Evolutionary conservation across 2,329 filamentous ascomycete species (phyloP).

Genomic region (Sporothrix protearum): DNA sequence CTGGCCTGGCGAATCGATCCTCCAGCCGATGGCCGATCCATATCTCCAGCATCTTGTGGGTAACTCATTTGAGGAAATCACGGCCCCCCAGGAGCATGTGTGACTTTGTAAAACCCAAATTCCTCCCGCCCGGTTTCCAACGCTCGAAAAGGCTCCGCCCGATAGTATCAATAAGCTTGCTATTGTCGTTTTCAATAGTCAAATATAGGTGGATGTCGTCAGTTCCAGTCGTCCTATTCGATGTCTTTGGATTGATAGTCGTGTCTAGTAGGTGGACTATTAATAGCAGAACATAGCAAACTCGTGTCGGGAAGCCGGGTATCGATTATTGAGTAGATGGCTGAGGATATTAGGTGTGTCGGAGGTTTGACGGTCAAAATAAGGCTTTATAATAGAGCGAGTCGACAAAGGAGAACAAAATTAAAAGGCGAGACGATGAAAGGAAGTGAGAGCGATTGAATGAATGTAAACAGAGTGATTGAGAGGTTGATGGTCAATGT

Average conservation of each 20-base stretch:
- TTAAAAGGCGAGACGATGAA: neutral
- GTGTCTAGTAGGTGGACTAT: neutral
- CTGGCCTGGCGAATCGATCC: slow-evolving; percentile 54
- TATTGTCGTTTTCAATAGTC: neutral
- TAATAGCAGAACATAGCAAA: neutral
- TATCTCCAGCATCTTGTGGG: slow-evolving; percentile 52
- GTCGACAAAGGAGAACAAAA: neutral
- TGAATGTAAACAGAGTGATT: slow-evolving; percentile 1
- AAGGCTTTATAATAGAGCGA: neutral
- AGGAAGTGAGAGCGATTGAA: neutral
- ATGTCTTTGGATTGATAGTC: neutral
- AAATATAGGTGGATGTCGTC: neutral
- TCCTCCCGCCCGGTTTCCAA: slow-evolving; percentile 26
- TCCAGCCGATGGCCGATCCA: slow-evolving; percentile 45
- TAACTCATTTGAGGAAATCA: slow-evolving; percentile 51
- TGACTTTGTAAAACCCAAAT: neutral
- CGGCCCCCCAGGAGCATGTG: slow-evolving; percentile 28
- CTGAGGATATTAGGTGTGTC: neutral
- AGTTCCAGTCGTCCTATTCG: neutral
- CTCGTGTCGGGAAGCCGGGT: neutral
- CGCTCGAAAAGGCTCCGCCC: slow-evolving; percentile 14
- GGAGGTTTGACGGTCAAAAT: neutral
- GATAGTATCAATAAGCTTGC: neutral
- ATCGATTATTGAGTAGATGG: slow-evolving; percentile 10
- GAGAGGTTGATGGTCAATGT: neutral